A percentile compares a stretch with the other conserved stretches of the same genome.
phyloP scores from a whole-genome alignment of 2,329 filamentous ascomycete genomes.

The Ophiostoma piceae region DNA sequence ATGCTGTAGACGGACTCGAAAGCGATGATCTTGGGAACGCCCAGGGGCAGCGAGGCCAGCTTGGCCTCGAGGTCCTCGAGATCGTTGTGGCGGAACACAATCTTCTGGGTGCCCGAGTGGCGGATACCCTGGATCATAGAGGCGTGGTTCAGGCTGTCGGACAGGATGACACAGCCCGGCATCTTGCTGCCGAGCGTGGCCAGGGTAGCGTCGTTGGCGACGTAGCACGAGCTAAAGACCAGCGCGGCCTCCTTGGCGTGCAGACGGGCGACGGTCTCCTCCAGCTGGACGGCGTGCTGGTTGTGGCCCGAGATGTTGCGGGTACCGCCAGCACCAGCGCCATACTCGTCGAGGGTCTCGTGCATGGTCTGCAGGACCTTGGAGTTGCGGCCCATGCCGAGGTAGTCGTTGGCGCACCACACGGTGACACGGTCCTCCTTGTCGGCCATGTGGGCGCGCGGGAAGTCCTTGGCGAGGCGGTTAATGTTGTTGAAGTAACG shows the following conservation, averaged over 20 bases:
- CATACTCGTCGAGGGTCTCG: conserved; percentile 87
- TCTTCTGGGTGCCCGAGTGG: conserved; percentile 92
- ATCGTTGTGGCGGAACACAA: conserved; percentile 99
- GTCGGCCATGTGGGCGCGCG: conserved; percentile 82
- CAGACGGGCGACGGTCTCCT: conserved; percentile 75
- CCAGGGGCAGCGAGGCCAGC: conserved; percentile 75
- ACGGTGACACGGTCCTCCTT: conserved; percentile 86
- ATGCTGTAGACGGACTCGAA: conserved; percentile 99
- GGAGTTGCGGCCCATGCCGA: conserved; percentile 92
- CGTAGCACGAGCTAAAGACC: conserved; percentile 96
- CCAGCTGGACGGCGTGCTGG: conserved; percentile 80
- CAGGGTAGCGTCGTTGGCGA: conserved; percentile 94
- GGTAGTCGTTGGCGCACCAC: conserved; percentile 98
- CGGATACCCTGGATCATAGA: conserved; percentile 99
- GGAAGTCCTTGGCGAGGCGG: conserved; percentile 91
- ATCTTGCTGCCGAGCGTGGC: conserved; percentile 96
- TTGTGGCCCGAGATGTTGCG: conserved; percentile 98
- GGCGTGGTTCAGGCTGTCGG: conserved; percentile 93
- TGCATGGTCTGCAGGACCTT: conserved; percentile 89
- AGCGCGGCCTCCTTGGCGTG: conserved; percentile 89
- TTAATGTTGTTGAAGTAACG: conserved; percentile 99
- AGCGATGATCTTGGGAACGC: conserved; percentile 94
- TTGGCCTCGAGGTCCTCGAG: conserved; percentile 88
- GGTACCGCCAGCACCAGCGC: conserved; percentile 89
- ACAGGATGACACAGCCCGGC: conserved; percentile 95